phyloP scores from a whole-genome alignment of 2,329 filamentous ascomycete species.

The Paracorniculantispora psalliotae region DNA sequence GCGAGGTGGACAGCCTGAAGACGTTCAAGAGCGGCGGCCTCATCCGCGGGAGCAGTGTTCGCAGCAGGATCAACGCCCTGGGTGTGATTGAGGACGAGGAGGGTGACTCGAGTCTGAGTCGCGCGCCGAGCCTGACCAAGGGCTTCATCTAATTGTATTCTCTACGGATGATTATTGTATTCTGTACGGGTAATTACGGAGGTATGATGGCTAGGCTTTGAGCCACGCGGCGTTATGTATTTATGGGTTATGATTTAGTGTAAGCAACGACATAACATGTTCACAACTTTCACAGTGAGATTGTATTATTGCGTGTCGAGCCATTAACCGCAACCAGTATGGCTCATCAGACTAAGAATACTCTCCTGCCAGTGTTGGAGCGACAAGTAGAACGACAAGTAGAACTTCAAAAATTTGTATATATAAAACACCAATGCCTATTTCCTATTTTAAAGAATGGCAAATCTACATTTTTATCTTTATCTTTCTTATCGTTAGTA shows the following conservation, averaged over 20 bases:
- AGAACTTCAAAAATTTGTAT: too few species aligned
- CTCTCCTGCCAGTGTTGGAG: too few species aligned
- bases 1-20: slow-evolving; percentile 82
- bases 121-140: slow-evolving; percentile 66
- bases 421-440: too few species aligned
- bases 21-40: slow-evolving; percentile 51
- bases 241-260: slow-evolving; percentile 11
- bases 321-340: background rate
- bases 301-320: background rate
- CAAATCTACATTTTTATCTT: too few species aligned
- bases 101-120: slow-evolving; percentile 54
- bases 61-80: slow-evolving; percentile 31
- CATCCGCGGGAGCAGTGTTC: slow-evolving; percentile 35
- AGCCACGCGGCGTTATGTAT: slow-evolving; percentile 4
- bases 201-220: background rate
- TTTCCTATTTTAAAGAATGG: too few species aligned
- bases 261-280: too few species aligned
- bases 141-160: slow-evolving; percentile 58
- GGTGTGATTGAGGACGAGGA: slow-evolving; percentile 37
- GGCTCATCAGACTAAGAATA: too few species aligned
- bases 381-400: too few species aligned
- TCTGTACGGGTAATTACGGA: background rate
- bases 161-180: background rate
- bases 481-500: too few species aligned
- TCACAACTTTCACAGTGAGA: too few species aligned